These are phyloP conservation scores for Pugionium cornutum DNA, from an alignment of 345 rosid genomes.

Conservation along the genomic window DNA sequence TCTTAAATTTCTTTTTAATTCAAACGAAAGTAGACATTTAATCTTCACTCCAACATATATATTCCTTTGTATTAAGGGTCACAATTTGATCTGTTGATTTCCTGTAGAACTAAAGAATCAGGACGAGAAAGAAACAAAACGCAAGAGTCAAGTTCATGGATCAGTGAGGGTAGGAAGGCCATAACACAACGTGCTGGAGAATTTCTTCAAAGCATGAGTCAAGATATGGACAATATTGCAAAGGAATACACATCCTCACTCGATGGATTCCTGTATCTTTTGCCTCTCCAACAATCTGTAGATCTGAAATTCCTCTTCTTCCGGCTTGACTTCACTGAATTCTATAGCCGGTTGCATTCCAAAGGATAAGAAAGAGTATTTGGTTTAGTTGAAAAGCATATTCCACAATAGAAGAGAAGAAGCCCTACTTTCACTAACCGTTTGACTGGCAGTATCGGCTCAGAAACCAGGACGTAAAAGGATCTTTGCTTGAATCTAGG, in stretches of 20 bases:
- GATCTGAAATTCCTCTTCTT: slow-evolving; percentile 93
- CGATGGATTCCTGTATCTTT: slow-evolving; percentile 73
- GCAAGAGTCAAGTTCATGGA: slow-evolving; percentile 65
- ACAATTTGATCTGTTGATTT: neutral
- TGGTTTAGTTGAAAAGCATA: slow-evolving; percentile 31
- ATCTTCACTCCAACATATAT: neutral
- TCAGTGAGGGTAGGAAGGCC: slow-evolving; percentile 81
- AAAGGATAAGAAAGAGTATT: slow-evolving; percentile 41
- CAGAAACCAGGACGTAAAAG: slow-evolving; percentile 22
- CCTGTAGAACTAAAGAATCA: slow-evolving; percentile 58
- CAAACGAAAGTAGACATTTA: neutral
- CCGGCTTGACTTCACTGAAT: slow-evolving; percentile 96
- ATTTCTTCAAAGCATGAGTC: slow-evolving; percentile 78
- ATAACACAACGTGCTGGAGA: slow-evolving; percentile 86
- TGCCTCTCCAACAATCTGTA: slow-evolving; percentile 87
- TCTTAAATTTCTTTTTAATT: neutral
- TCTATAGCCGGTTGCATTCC: slow-evolving; percentile 66
- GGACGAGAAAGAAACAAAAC: slow-evolving; percentile 54
- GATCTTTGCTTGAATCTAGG: slow-evolving; percentile 29
- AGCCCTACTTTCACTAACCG: slow-evolving; percentile 37
- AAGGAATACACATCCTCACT: slow-evolving; percentile 73
- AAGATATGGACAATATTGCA: slow-evolving; percentile 70
- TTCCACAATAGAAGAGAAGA: slow-evolving; percentile 31
- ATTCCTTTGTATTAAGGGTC: slow-evolving; percentile 12
- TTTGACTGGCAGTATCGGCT: slow-evolving; percentile 32